Base-by-base conservation (phyloP, 2,329 filamentous ascomycete genomes). In the Stemphylium vesicarium region DNA sequence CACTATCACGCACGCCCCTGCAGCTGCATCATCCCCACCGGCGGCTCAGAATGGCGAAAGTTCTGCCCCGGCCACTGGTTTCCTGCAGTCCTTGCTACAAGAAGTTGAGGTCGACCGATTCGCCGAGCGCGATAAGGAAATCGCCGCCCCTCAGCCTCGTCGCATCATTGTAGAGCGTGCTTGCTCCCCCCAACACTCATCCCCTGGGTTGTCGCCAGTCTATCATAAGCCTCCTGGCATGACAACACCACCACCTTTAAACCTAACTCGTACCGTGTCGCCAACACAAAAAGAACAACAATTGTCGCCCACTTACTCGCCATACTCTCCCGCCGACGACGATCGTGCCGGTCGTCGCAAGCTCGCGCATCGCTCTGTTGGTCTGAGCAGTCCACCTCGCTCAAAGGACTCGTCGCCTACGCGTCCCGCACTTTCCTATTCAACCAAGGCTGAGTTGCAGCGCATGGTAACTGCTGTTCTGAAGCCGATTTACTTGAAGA, bases 361-460 rank as follows among this genome's bases (percentile, higher is more conserved):
- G 44, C 63, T 68, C 15, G 49, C 65, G 7, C 64, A 73, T 22
- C 66, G 68, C 39, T 66, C 73, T 32, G 66, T 64, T 20, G 73
- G 71, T 11, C 62, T 73, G 6, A 78, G 54, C 68, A 79, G 72
- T 61, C 76, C 75, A 59, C 71, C 76, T 15, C 81, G 83, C 24
- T 85, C 85, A 6, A 66, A 83, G 39, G 88, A 93, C 39, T 80
- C 81, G 1, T 92, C 90, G n/a, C 89, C 90, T 7, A 84, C 82
- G 2, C 85, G 89, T 31, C 72, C 81, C 7, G 78, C 78, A 6
- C 84, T 96, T 66, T 89, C 93, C 0, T 86, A 92, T 20, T 88
- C 91, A 60, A 89, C 91, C 60, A 99, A 99, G 75, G 88, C 91
- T 63, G 92, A 88, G 69, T 89, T 99, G 61, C 94, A 92, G 72